Evolutionary conservation across 2,329 filamentous ascomycete genomes (phyloP).

Genomic region (Trematosphaeria pertusa): DNA sequence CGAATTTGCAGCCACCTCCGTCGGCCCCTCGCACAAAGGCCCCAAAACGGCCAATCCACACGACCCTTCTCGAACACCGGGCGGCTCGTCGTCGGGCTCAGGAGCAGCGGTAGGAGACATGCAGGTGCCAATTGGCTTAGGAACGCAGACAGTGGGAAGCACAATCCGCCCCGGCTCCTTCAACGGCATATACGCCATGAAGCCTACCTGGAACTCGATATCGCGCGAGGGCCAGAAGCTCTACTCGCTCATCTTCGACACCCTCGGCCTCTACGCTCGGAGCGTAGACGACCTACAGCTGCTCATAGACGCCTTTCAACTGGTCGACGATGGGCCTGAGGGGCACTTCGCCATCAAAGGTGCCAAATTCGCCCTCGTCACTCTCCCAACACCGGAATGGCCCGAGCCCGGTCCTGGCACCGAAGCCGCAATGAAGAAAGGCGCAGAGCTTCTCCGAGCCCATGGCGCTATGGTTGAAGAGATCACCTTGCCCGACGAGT

Average conservation of each 20-base stretch:
- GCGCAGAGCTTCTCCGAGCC: constrained; percentile 39
- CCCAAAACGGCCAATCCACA: constrained; percentile 66
- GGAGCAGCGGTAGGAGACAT: constrained; percentile 71
- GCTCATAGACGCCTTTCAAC: constrained; percentile 60
- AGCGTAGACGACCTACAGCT: constrained; percentile 65
- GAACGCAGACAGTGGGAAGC: constrained; percentile 71
- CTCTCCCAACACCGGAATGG: constrained; percentile 62
- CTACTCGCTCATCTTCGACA: constrained; percentile 67
- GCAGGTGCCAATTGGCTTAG: constrained; percentile 66
- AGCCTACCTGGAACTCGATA: constrained; percentile 71
- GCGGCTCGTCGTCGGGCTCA: constrained; percentile 72
- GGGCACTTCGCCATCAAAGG: constrained; percentile 51
- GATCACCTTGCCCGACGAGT: constrained; percentile 59
- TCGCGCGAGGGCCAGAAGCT: constrained; percentile 67
- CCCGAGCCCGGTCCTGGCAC: constrained; percentile 46
- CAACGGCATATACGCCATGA: constrained; percentile 69
- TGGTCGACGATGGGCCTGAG: constrained; percentile 58
- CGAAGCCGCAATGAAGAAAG: constrained; percentile 43
- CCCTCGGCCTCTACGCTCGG: constrained; percentile 66
- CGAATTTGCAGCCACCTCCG: constrained; percentile 66
- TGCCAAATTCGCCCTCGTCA: constrained; percentile 60
- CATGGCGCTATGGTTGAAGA: constrained; percentile 65
- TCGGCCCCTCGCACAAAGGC: constrained; percentile 47
- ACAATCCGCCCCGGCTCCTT: constrained; percentile 69
- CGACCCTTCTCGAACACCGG: constrained; percentile 62